Evolutionary conservation across 805 yeast genomes (phyloP).

Genomic region (Soucietia sequanensis): DNA sequence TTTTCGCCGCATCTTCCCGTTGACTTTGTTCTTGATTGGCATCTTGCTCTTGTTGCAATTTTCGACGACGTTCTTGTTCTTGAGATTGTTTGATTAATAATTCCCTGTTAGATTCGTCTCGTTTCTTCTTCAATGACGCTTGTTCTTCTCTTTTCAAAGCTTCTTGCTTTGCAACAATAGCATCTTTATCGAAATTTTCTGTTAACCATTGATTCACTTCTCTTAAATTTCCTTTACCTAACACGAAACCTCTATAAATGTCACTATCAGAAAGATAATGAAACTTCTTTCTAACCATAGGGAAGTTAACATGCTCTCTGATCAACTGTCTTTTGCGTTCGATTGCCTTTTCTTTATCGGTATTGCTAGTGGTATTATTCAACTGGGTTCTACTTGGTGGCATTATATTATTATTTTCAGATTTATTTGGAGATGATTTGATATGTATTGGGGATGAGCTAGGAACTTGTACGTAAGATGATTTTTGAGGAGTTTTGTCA

Average conservation of each 20-base stretch:
- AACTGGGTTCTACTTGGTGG: conserved; percentile 13
- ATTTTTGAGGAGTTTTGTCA: neutral
- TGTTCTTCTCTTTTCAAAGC: conserved; percentile 10
- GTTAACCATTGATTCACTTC: conserved; percentile 38
- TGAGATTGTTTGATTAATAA: conserved; percentile 4
- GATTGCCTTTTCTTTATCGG: conserved; percentile 23
- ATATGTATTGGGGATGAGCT: conserved; percentile 38
- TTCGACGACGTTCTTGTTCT: conserved; percentile 2
- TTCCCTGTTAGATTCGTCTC: conserved; percentile 6
- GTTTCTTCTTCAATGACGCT: conserved; percentile 11
- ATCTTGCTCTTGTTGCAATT: neutral
- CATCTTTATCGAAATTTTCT: conserved; percentile 30
- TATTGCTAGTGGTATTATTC: too few species aligned
- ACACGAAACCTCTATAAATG: conserved; percentile 40
- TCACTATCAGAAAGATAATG: conserved; percentile 40
- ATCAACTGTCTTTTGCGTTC: conserved; percentile 37
- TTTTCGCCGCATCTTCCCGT: conserved; percentile 4
- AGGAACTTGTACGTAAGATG: conserved; percentile 36
- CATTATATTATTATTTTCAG: conserved; percentile 4
- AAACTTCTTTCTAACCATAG: conserved; percentile 33
- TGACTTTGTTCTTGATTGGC: conserved; percentile 4
- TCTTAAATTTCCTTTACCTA: conserved; percentile 42
- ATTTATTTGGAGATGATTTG: conserved; percentile 22
- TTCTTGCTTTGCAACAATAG: conserved; percentile 18
- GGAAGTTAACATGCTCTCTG: conserved; percentile 38